phyloP scores from a whole-genome alignment of 1,139 yeast species.

The Nakaseomyces glabratus region DNA sequence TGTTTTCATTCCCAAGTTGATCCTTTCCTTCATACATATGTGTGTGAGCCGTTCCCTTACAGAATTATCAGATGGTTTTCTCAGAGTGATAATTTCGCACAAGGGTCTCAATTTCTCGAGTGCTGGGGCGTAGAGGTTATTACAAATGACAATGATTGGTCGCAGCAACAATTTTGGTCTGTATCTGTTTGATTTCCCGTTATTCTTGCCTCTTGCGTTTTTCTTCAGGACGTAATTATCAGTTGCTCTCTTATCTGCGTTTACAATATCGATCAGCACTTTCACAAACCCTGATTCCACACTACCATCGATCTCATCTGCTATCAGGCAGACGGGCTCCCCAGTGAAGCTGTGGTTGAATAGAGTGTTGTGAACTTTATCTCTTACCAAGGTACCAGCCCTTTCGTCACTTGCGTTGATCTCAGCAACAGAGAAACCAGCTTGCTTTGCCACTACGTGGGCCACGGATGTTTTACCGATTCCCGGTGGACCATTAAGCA shows the following conservation, averaged over 20 bases:
- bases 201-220: constrained; percentile 17
- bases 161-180: constrained; percentile 44
- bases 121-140: constrained; percentile 67
- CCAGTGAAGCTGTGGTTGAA: constrained; percentile 49
- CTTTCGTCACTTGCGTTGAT: constrained; percentile 87
- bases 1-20: constrained; percentile 33
- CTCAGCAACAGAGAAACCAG: constrained; percentile 75
- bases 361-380: constrained; percentile 61
- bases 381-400: constrained; percentile 46
- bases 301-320: constrained; percentile 92
- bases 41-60: constrained; percentile 40
- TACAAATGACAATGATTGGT: constrained; percentile 89
- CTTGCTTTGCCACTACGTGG: constrained; percentile 72
- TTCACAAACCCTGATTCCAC: constrained; percentile 72
- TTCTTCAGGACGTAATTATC: constrained; percentile 23
- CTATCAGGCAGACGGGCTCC: constrained; percentile 69
- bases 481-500: constrained; percentile 91
- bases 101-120: constrained; percentile 65
- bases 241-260: constrained; percentile 49
- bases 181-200: constrained; percentile 24
- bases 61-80: constrained; percentile 46
- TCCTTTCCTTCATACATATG: constrained; percentile 43
- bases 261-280: constrained; percentile 51
- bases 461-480: constrained; percentile 91
- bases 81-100: constrained; percentile 63